Conservation (phyloP, 2,329 filamentous ascomycete species). For the Beauveria scarabaeidicola region DNA sequence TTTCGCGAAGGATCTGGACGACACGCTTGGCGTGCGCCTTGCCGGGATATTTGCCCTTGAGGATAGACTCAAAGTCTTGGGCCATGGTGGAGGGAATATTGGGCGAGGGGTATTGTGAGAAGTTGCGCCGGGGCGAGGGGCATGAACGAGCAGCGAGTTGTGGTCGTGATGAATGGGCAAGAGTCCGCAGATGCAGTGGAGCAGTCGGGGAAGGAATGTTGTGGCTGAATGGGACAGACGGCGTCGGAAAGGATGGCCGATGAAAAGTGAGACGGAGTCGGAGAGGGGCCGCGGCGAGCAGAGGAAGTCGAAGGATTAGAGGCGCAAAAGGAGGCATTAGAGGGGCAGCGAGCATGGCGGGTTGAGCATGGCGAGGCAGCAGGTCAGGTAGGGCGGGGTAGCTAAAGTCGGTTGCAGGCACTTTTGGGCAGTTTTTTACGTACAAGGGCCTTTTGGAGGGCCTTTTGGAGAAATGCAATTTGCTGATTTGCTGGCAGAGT, state of each 20-base stretch:
- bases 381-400: not conserved
- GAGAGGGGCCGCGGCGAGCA: constrained; percentile 1
- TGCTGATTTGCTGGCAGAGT: not conserved
- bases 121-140: not conserved
- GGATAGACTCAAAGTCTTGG: constrained; percentile 40
- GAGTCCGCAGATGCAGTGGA: not conserved
- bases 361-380: not conserved
- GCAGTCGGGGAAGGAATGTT: not conserved
- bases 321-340: not conserved
- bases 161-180: not conserved
- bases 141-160: not conserved
- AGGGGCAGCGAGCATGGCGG: not conserved
- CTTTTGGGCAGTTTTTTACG: not conserved
- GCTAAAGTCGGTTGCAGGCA: not conserved
- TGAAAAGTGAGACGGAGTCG: constrained; percentile 1
- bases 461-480: no score
- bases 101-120: not conserved
- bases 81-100: constrained; percentile 22
- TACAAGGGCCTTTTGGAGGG: no score
- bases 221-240: not conserved
- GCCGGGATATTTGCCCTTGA: constrained; percentile 65
- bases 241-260: not conserved
- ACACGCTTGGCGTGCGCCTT: constrained; percentile 81
- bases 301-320: not conserved
- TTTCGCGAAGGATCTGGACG: constrained; percentile 64